Base-by-base conservation (phyloP, 2,329 filamentous ascomycete species). In the Sporothrix brasiliensis region DNA sequence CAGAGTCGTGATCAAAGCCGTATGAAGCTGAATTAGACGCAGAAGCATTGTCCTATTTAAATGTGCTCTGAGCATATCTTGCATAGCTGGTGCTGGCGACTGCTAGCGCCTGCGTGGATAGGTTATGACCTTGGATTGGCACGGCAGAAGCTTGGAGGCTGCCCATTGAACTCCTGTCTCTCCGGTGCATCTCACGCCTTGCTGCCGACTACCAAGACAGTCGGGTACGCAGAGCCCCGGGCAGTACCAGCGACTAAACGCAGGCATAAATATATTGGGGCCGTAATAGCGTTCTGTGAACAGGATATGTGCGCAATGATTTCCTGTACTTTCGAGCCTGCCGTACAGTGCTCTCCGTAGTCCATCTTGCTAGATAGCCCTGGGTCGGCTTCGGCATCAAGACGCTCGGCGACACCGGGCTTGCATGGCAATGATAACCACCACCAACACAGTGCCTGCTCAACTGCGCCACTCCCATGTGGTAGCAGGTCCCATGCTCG, bases 351-450 rank as follows among this genome's bases (percentile, higher is more conserved):
- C 41, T 47, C 27, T 63, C 58, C 21, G 58, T 63, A 11, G 58
- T 14, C 58, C 10, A 24, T 52, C 63, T 9, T 39, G 75, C 74
- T 74, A 66, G 44, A 30, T 13, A 34, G 41, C 16, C 19, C 27
- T 27, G 61, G 61, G 34, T 34, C 61, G 44, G 58, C 34, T 34
- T 34, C 58, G 58, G 58, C 39, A 47, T 76, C 74, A 69, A 76
- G 73, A 75, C 73, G 44, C 39, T 63, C 58, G 58, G 58, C 58
- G 9, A 63, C 58, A 39, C 58, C 58, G 58, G 58, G 9, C 41
- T 63, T 44, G 27, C 39, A 6, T 34, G 58, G 21, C 39, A n/a
- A 47, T 19, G 21, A 47, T 47, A 47, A 21, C 39, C 58, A 63
- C 39, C 27, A 21, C 58, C 58, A 63, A 47, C 58, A 47, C 58